Base-by-base conservation (phyloP, 495 filamentous ascomycete species). In the Trichoderma orchidacearum region DNA sequence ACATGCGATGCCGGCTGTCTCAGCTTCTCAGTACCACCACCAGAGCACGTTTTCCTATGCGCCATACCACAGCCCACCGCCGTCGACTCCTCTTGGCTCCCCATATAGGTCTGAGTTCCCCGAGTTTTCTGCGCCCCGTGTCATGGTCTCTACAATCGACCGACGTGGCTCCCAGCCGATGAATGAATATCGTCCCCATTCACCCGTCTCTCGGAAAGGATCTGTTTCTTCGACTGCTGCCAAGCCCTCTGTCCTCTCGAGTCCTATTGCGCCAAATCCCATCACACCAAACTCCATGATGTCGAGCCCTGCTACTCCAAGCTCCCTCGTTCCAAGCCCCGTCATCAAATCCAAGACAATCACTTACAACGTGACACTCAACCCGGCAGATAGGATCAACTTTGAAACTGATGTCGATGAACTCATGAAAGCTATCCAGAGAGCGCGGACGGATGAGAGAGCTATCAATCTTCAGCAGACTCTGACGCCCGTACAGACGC, bases 361-460 rank as follows among this genome's bases (percentile, higher is more conserved):
- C 51, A 55, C 58, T 8, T 53, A 60, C 21, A 70, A 67, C 36
- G 50, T 57, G 3, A 59, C 64, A 4, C 59, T 67, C 23, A 56
- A 61, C 23, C 59, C 58, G 17, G 54, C 61, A 7, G 35, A 59
- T 6, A 64, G 84, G 18, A 63, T 81, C 48, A 73, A 81, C 48
- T 93, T 91, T 69, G 80, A 81, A 30, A 97, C 90, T 1, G 81
- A 86, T 53, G 83, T 97, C 45, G 92, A 97, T 66, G 82, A 82
- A n/a, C 69, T 97, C 35, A 93, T 96, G 89, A 91, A 87, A 68
- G 80, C 87, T 5, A 95, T 97, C 41, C 90, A 97, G 66, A n/a
- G 11, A 23, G 12, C 41, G 12, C 41, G n/a, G 21, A 12, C 41
- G 31, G 55, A 56, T 4, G 53, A 29, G 0, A n/a, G n/a, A n/a